Conservation (phyloP, 495 filamentous ascomycete genomes). For the Aspergillus conjunctus region DNA sequence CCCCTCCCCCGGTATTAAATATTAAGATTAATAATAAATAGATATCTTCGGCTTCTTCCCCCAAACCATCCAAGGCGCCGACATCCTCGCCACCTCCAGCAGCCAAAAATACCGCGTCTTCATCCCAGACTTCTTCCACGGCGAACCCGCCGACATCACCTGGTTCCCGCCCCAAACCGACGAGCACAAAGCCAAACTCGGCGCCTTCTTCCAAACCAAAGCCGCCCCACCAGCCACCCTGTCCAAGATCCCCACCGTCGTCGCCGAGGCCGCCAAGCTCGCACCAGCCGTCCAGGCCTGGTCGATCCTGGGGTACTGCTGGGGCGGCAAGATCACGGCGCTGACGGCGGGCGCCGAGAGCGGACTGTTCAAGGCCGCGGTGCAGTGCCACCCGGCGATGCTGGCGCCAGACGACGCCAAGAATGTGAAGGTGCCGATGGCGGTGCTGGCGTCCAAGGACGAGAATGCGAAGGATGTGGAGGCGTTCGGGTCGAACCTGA, state of each 20-base stretch:
- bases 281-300: conserved; percentile 63
- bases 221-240: conserved; percentile 65
- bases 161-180: conserved; percentile 77
- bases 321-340: conserved; percentile 83
- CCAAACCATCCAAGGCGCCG: conserved; percentile 60
- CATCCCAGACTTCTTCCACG: conserved; percentile 61
- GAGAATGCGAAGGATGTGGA: conserved; percentile 67
- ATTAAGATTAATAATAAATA: conserved; percentile 15
- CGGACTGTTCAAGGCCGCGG: conserved; percentile 64
- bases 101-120: conserved; percentile 57
- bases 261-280: conserved; percentile 57
- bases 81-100: conserved; percentile 53
- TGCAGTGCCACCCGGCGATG: conserved; percentile 84
- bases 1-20: too few species aligned
- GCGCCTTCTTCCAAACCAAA: conserved; percentile 73
- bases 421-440: conserved; percentile 63
- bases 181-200: conserved; percentile 76
- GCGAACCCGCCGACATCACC: conserved; percentile 46
- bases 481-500: conserved; percentile 68
- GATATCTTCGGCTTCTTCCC: conserved; percentile 60
- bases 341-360: conserved; percentile 57
- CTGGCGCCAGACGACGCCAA: conserved; percentile 73
- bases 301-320: conserved; percentile 92
- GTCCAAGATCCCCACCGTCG: conserved; percentile 61
- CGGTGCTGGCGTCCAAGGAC: conserved; percentile 68